Evolutionary conservation across 176 grass and related monocot genomes (phyloP), one percentile per base, ranked within the genome.

Genomic region (Oryza nivara): DNA sequence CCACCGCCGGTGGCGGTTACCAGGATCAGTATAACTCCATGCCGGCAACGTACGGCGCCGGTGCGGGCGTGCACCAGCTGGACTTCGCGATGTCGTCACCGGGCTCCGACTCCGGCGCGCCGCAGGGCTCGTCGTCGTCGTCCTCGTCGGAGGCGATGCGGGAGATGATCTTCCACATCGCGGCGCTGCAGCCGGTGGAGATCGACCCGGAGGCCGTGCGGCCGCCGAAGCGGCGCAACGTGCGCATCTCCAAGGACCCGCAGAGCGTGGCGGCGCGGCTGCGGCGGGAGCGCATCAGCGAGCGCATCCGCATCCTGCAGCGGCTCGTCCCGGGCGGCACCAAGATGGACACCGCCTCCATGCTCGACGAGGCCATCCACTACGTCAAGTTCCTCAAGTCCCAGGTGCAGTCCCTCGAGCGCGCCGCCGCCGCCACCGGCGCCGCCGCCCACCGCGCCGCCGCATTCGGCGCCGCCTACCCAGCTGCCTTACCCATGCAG

Each of bases 281-380:
- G 54, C 86, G 96, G 66, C 83, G 96, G 72, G 96, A 95, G 83
- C 91, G 90, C 83, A 98, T 98, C 86, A 98, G 96, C 78, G 96
- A 98, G 89, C 91, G 93, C 70, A 98, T 98, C 82, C 89, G 96
- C 70, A 90, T 90, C 43, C 93, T 98, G 83, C 96, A 98, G 88
- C 89, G 83, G 17, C 89, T 98, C 44, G 96, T 98, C 43, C 96
- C 96, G 3, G 96, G 96, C 0, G 96, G 96, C 70, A 98, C 93
- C 64, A 98, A 95, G 91, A 98, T 98, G 96, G 96, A 98, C 88
- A 98, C 96, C 5, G 96, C 96, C 5, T 98, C 96, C 47, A 98
- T 98, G 96, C 88, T 98, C 20, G 96, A 98, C 78, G 96, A 98
- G 89, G 91, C 96, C 66, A 95, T 98, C 86, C 91, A 95, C 81